A percentile compares a stretch with the other conserved stretches of the same genome.
Conservation (phyloP, 257 asterid genomes). For the Dorcoceras hygrometricum region DNA sequence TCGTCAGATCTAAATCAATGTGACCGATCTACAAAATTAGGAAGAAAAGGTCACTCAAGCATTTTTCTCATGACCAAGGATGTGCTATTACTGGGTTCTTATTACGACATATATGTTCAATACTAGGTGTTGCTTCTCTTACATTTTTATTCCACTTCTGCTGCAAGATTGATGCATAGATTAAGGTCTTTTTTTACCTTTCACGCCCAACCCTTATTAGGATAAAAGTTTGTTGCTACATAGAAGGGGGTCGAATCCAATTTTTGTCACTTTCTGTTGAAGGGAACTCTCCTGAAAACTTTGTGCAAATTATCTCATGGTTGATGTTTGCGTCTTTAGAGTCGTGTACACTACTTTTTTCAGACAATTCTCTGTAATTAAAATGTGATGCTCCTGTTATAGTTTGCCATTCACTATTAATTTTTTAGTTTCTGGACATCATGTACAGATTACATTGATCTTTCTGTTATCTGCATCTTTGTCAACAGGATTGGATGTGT, state of each 20-base stretch:
- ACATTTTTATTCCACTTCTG: not conserved
- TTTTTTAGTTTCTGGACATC: not conserved
- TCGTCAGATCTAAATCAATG: not conserved
- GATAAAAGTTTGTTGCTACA: not conserved
- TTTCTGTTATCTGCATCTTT: slow-evolving; percentile 14
- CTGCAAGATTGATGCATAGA: not conserved
- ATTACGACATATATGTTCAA: not conserved
- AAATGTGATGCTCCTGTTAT: not conserved
- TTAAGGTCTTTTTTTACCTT: not conserved
- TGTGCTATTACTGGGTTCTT: not conserved
- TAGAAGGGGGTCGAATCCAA: not conserved
- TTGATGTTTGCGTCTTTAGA: not conserved
- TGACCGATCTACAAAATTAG: not conserved
- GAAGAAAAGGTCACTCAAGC: not conserved
- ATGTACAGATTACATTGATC: not conserved
- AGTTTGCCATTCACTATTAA: not conserved
- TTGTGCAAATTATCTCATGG: not conserved
- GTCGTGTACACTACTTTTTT: not conserved
- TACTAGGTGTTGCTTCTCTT: not conserved
- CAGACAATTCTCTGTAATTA: not conserved
- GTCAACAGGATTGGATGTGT: slow-evolving; percentile 79
- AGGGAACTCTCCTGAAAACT: not conserved
- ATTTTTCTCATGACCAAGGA: not conserved
- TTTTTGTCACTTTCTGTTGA: not conserved
- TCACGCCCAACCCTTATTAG: not conserved